phyloP scores from a whole-genome alignment of 2,329 filamentous ascomycete species.

The Claviceps sp. region DNA sequence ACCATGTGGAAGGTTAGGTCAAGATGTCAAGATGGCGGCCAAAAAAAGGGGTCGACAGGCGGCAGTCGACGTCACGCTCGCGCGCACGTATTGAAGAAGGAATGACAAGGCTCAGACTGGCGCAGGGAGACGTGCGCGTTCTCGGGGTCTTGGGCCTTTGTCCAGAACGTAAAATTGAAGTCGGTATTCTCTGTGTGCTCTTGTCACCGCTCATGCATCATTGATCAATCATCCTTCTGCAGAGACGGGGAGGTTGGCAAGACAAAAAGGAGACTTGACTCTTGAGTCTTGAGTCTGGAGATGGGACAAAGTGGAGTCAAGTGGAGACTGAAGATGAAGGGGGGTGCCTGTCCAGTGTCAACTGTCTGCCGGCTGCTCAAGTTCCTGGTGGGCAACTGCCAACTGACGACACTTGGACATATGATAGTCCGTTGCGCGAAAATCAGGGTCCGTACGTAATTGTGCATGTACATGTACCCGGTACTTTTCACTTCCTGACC shows the following conservation, averaged over 20 bases:
- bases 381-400: not conserved
- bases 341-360: not conserved
- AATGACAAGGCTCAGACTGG: too few relatives aligned
- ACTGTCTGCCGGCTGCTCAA: not conserved
- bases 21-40: not conserved
- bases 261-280: not conserved
- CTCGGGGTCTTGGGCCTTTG: too few relatives aligned
- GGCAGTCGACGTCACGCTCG: too few relatives aligned
- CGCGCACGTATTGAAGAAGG: too few relatives aligned
- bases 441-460: not conserved
- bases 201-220: not conserved
- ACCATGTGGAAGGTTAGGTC: not conserved
- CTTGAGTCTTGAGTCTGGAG: too few relatives aligned
- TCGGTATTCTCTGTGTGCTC: not conserved
- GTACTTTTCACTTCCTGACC: too few relatives aligned
- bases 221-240: not conserved
- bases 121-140: too few relatives aligned
- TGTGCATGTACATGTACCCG: not conserved
- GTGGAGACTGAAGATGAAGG: not conserved
- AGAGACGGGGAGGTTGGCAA: too few relatives aligned
- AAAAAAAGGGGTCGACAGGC: too few relatives aligned
- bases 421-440: too few relatives aligned
- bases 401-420: not conserved
- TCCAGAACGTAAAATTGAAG: too few relatives aligned
- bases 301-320: not conserved